Percentiles rank a stretch among this genome's conserved stretches.
Evolutionary conservation across 495 filamentous ascomycete genomes (phyloP).

Genomic region (Rusavskia elegans): DNA sequence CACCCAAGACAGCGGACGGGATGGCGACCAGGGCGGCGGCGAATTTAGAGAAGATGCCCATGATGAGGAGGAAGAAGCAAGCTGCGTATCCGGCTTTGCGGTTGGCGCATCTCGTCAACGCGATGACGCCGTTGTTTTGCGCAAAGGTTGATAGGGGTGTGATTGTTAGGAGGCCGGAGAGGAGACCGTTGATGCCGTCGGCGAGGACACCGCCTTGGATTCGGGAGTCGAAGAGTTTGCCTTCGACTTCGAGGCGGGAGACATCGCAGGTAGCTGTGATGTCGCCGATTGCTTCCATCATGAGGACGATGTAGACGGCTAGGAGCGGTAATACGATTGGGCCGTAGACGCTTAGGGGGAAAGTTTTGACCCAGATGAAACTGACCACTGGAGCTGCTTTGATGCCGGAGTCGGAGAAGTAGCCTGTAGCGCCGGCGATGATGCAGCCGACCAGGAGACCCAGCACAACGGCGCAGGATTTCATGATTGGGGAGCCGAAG

Average conservation of each 20-base stretch:
- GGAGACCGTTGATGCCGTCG: conserved; percentile 67
- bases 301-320: conserved; percentile 74
- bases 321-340: conserved; percentile 73
- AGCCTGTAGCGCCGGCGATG: conserved; percentile 68
- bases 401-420: conserved; percentile 61
- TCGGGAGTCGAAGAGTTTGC: conserved; percentile 65
- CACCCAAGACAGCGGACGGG: conserved; percentile 64
- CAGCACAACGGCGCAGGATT: conserved; percentile 59
- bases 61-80: conserved; percentile 71
- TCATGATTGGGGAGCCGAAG: conserved; percentile 68
- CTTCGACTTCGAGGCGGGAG: conserved; percentile 68
- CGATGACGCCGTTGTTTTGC: conserved; percentile 90
- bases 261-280: conserved; percentile 53
- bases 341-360: conserved; percentile 63
- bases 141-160: conserved; percentile 57
- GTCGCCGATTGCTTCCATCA: conserved; percentile 77
- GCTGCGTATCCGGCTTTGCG: conserved; percentile 64
- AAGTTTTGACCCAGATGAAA: conserved; percentile 87
- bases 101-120: conserved; percentile 78
- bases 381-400: conserved; percentile 50
- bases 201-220: conserved; percentile 82
- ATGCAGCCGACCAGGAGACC: conserved; percentile 78
- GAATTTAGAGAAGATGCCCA: conserved; percentile 87
- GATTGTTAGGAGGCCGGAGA: conserved; percentile 72
- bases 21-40: conserved; percentile 78